These are phyloP conservation scores for Colletotrichum sojae DNA, from an alignment of 2,329 filamentous ascomycete genomes.

Conservation along the genomic window DNA sequence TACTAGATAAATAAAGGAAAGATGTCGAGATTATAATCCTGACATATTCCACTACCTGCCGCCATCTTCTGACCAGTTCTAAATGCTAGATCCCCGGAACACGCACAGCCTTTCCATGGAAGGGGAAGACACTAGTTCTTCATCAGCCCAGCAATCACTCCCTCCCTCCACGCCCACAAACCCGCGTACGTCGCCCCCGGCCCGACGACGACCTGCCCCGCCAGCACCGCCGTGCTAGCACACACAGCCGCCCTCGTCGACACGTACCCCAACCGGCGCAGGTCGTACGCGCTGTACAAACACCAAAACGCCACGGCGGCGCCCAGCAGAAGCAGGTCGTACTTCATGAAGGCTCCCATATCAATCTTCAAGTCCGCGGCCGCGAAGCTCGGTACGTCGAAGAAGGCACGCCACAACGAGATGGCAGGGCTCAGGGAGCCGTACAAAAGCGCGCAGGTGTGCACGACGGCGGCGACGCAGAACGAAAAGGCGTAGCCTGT, in stretches of 20 bases:
- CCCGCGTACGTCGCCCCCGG: constrained; percentile 44
- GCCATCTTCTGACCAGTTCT: too few relatives aligned
- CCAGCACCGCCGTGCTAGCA: constrained; percentile 12
- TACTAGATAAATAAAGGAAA: too few relatives aligned
- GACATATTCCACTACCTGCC: too few relatives aligned
- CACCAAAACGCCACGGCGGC: constrained; percentile 16
- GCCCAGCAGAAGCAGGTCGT: constrained; percentile 24
- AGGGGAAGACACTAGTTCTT: too few relatives aligned
- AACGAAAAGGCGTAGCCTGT: constrained; percentile 16
- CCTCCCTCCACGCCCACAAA: constrained; percentile 46
- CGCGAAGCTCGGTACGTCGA: neutral
- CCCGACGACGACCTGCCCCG: constrained; percentile 41
- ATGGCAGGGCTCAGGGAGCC: constrained; percentile 4
- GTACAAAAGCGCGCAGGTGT: constrained; percentile 12
- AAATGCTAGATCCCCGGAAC: too few relatives aligned
- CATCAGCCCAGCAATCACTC: constrained; percentile 1
- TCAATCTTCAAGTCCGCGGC: neutral
- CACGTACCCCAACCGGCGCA: constrained; percentile 44
- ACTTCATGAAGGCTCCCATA: constrained; percentile 18
- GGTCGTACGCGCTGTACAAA: constrained; percentile 44
- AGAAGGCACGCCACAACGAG: neutral
- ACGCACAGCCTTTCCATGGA: too few relatives aligned
- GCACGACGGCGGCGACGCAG: constrained; percentile 8
- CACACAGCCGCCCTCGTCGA: constrained; percentile 31
- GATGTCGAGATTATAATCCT: too few relatives aligned